Evolutionary conservation across 768 basidiomycete genomes (phyloP).

Genomic region (Fomitopsis pulvina): DNA sequence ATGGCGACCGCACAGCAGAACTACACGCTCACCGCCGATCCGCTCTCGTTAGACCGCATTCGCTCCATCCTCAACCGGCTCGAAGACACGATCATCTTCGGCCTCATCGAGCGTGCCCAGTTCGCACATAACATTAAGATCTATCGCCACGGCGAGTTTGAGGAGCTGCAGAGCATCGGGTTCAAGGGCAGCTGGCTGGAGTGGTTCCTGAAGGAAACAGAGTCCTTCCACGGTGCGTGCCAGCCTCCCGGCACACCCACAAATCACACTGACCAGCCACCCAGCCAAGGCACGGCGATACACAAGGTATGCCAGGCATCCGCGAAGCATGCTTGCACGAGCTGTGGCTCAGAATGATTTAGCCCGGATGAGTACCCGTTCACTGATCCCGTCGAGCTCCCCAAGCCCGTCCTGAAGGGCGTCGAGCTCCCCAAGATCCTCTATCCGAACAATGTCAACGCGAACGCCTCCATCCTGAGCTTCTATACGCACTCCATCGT

Average conservation of each 20-base stretch:
- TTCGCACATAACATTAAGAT: slow-evolving; percentile 91
- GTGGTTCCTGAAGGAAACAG: slow-evolving; percentile 95
- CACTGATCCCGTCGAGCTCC: slow-evolving; percentile 59
- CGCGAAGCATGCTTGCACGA: neutral
- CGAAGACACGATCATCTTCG: slow-evolving; percentile 99
- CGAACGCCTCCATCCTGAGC: slow-evolving; percentile 76
- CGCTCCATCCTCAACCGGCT: slow-evolving; percentile 81
- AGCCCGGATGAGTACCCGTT: slow-evolving; percentile 99
- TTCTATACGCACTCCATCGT: slow-evolving; percentile 90
- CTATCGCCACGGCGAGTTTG: slow-evolving; percentile 74
- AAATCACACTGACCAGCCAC: too few relatives aligned
- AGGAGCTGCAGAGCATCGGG: slow-evolving; percentile 64
- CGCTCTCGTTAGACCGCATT: slow-evolving; percentile 84
- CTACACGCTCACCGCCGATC: slow-evolving; percentile 63
- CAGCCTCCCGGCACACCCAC: slow-evolving; percentile 59
- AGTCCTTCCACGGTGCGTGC: slow-evolving; percentile 85
- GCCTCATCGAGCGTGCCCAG: slow-evolving; percentile 93
- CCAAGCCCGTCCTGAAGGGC: slow-evolving; percentile 72
- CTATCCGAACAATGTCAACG: slow-evolving; percentile 75
- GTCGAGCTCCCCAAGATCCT: slow-evolving; percentile 73
- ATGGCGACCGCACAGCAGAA: slow-evolving; percentile 38
- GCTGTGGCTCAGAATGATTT: slow-evolving; percentile 4
- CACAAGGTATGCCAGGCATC: slow-evolving; percentile 57
- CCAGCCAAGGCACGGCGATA: slow-evolving; percentile 91
- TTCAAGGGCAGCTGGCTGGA: slow-evolving; percentile 91